Percentiles rank a stretch among this genome's conserved stretches.
Conservation (phyloP, 2,329 filamentous ascomycete genomes). For the Mycogone perniciosa region DNA sequence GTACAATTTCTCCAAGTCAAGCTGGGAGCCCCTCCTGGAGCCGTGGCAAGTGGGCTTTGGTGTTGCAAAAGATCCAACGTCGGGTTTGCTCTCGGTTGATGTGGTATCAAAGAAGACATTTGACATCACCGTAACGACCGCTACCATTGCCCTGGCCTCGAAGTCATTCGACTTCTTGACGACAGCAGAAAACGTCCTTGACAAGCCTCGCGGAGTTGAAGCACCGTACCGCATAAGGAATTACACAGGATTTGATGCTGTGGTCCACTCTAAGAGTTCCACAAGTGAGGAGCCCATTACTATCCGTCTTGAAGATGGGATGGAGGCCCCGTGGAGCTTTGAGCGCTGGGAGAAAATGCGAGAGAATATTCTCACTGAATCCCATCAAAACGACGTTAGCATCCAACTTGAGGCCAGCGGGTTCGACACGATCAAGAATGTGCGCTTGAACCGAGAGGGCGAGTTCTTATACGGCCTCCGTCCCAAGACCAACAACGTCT, state of each 20-base stretch:
- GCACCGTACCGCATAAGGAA: constrained; percentile 92
- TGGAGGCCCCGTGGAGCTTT: constrained; percentile 92
- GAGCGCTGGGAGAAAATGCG: constrained; percentile 96
- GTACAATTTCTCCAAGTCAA: constrained; percentile 98
- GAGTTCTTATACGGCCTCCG: constrained; percentile 85
- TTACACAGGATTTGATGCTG: constrained; percentile 87
- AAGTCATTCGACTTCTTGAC: constrained; percentile 90
- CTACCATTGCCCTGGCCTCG: constrained; percentile 85
- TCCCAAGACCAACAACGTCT: constrained; percentile 75
- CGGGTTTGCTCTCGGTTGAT: constrained; percentile 74
- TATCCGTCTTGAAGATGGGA: constrained; percentile 75
- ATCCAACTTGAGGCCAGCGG: constrained; percentile 87
- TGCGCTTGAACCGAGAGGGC: constrained; percentile 88
- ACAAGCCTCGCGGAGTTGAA: constrained; percentile 85
- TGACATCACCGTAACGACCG: constrained; percentile 87
- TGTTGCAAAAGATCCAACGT: constrained; percentile 69
- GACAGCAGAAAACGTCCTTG: constrained; percentile 78
- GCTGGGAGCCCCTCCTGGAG: constrained; percentile 94
- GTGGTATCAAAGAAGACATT: constrained; percentile 83
- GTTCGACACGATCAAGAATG: constrained; percentile 83
- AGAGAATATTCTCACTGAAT: constrained; percentile 83
- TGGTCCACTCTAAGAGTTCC: constrained; percentile 70
- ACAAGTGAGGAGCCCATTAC: constrained; percentile 62
- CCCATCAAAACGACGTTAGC: constrained; percentile 69
- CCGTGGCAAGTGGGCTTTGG: constrained; percentile 95